Evolutionary conservation across 345 rosid genomes (phyloP).

Genomic region (Acer yangbiense): DNA sequence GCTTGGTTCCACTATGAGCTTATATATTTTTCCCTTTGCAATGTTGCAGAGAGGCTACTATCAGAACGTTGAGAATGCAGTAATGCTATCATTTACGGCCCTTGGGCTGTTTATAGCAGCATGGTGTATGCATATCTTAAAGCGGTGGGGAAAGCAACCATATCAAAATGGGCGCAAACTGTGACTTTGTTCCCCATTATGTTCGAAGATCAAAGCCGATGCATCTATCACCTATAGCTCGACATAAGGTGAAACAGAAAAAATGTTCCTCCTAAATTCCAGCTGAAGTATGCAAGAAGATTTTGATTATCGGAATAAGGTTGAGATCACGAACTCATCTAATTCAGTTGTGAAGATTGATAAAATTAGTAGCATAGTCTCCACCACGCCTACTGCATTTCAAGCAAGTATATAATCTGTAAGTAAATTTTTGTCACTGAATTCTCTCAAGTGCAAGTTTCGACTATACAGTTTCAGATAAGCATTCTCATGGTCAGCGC

Average conservation of each 20-base stretch:
- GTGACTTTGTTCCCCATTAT: constrained; percentile 32
- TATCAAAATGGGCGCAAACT: constrained; percentile 78
- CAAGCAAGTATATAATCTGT: neutral
- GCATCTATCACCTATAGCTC: constrained; percentile 8
- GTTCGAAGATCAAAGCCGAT: neutral
- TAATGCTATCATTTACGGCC: constrained; percentile 64
- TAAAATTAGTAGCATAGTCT: constrained; percentile 4
- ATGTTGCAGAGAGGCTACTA: constrained; percentile 75
- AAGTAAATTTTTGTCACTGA: constrained; percentile 1
- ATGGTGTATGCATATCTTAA: constrained; percentile 77
- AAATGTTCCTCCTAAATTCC: neutral
- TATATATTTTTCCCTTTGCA: constrained; percentile 15
- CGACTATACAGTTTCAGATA: neutral
- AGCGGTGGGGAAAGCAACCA: constrained; percentile 91
- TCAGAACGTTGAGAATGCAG: constrained; percentile 63
- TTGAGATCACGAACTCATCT: neutral
- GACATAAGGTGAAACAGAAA: constrained; percentile 13
- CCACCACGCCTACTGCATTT: neutral
- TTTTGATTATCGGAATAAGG: neutral
- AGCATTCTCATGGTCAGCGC: neutral
- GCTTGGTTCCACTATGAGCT: constrained; percentile 4
- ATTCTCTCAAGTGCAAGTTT: constrained; percentile 19
- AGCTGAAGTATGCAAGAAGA: neutral
- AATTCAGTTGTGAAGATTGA: constrained; percentile 8
- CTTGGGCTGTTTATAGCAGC: constrained; percentile 68